A percentile compares a stretch with the other conserved stretches of the same genome.
Evolutionary conservation across 352 stramenopile species (phyloP).

Genomic region (Elongisporangium senticosum): DNA sequence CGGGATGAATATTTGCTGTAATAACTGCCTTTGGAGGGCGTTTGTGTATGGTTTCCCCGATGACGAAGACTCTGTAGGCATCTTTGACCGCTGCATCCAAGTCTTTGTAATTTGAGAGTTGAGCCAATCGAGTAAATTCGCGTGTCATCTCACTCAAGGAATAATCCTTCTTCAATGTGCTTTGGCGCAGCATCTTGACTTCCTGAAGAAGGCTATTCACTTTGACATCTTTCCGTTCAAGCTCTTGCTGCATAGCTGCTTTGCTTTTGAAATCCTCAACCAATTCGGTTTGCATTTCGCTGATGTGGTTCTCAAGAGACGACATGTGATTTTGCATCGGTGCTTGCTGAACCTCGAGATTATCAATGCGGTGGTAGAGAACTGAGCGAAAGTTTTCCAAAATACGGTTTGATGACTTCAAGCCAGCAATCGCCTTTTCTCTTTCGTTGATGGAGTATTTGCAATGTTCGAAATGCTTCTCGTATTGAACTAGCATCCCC

Average conservation of each 20-base stretch:
- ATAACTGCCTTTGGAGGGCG: slow-evolving; percentile 36
- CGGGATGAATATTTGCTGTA: background rate
- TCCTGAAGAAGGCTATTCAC: slow-evolving; percentile 71
- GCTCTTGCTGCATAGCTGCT: slow-evolving; percentile 48
- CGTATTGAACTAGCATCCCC: slow-evolving; percentile 54
- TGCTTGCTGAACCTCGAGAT: slow-evolving; percentile 60
- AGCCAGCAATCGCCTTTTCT: slow-evolving; percentile 49
- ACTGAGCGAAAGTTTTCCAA: slow-evolving; percentile 83
- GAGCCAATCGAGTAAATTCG: slow-evolving; percentile 61
- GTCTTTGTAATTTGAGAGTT: slow-evolving; percentile 76
- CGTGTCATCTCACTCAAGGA: slow-evolving; percentile 73
- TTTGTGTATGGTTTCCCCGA: slow-evolving; percentile 59
- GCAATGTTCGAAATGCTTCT: slow-evolving; percentile 70
- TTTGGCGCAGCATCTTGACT: slow-evolving; percentile 69
- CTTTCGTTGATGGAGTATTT: slow-evolving; percentile 64
- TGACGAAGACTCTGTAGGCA: slow-evolving; percentile 69
- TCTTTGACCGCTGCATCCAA: slow-evolving; percentile 78
- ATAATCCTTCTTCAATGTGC: slow-evolving; percentile 75
- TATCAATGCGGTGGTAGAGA: slow-evolving; percentile 68
- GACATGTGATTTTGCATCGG: slow-evolving; percentile 64
- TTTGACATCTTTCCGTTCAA: slow-evolving; percentile 69
- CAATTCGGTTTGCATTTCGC: slow-evolving; percentile 74
- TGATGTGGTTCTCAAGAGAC: slow-evolving; percentile 56
- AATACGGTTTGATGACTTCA: slow-evolving; percentile 73
- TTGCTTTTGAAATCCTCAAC: slow-evolving; percentile 70